Conservation (phyloP, 352 stramenopile species). For the Phytopythium oedochilum region DNA sequence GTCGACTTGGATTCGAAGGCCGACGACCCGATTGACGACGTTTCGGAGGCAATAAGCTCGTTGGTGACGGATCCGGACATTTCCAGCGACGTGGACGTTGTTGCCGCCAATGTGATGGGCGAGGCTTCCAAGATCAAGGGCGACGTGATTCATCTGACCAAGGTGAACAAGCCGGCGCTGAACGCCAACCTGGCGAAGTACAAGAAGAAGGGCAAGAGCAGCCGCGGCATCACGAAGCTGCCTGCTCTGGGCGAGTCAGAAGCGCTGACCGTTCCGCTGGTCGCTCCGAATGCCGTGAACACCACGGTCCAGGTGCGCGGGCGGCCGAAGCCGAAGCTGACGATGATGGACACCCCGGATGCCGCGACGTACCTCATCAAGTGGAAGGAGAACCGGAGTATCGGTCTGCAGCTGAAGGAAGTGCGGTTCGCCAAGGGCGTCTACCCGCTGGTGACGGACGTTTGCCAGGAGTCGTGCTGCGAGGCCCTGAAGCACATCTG, state of each 20-base stretch:
- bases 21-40: slow-evolving; percentile 1
- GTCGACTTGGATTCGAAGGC: neutral
- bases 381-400: slow-evolving; percentile 86
- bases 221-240: slow-evolving; percentile 53
- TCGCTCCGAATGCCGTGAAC: slow-evolving; percentile 80
- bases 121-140: slow-evolving; percentile 28
- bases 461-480: slow-evolving; percentile 83
- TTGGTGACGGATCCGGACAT: slow-evolving; percentile 46
- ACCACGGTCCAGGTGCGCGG: slow-evolving; percentile 81
- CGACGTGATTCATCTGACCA: slow-evolving; percentile 19
- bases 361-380: slow-evolving; percentile 84
- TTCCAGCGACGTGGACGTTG: slow-evolving; percentile 47
- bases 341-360: slow-evolving; percentile 75
- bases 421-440: slow-evolving; percentile 69
- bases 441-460: slow-evolving; percentile 77
- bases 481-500: slow-evolving; percentile 80
- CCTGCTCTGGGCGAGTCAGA: slow-evolving; percentile 52
- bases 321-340: slow-evolving; percentile 66
- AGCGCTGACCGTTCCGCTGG: slow-evolving; percentile 69
- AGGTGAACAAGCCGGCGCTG: slow-evolving; percentile 31
- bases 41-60: neutral
- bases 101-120: slow-evolving; percentile 52
- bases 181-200: slow-evolving; percentile 73
- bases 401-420: slow-evolving; percentile 81
- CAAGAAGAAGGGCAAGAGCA: slow-evolving; percentile 71